A percentile compares a stretch with the other conserved stretches of the same genome.
These are phyloP conservation scores for Cercis canadensis DNA, from an alignment of 306 rosid genomes.

Conservation along the genomic window DNA sequence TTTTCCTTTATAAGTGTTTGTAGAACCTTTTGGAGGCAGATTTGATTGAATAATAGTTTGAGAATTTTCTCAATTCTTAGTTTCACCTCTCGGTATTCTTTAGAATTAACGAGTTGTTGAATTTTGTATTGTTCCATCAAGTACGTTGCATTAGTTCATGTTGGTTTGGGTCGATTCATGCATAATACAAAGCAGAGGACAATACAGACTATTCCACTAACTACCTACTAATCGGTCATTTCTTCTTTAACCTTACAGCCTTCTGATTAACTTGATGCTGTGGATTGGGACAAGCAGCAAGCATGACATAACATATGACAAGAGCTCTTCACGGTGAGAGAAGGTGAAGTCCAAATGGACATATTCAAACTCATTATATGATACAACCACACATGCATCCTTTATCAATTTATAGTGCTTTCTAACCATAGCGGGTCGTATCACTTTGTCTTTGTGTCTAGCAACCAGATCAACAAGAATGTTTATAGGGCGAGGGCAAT, in stretches of 20 bases:
- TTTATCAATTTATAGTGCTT: conserved; percentile 79
- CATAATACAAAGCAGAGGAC: too few relatives aligned
- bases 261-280: conserved; percentile 46
- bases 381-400: conserved; percentile 60
- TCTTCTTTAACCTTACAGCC: conserved; percentile 42
- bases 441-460: conserved; percentile 85
- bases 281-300: conserved; percentile 61
- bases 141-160: too few relatives aligned
- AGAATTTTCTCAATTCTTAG: too few relatives aligned
- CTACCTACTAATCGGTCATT: conserved; percentile 35
- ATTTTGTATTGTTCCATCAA: too few relatives aligned
- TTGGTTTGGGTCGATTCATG: too few relatives aligned
- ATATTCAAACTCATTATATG: conserved; percentile 78
- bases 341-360: conserved; percentile 96
- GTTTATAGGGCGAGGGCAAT: conserved; percentile 67
- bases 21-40: too few relatives aligned
- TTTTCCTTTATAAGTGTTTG: too few relatives aligned
- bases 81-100: too few relatives aligned
- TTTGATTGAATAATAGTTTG: too few relatives aligned
- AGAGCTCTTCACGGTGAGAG: conserved; percentile 89
- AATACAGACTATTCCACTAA: conserved; percentile 48
- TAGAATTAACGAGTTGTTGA: too few relatives aligned
- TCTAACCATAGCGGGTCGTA: conserved; percentile 84
- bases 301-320: conserved; percentile 83
- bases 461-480: conserved; percentile 91